Percentiles rank a stretch among this genome's conserved stretches.
phyloP scores from a whole-genome alignment of 2,329 filamentous ascomycete genomes.

The Xylaria sp. region DNA sequence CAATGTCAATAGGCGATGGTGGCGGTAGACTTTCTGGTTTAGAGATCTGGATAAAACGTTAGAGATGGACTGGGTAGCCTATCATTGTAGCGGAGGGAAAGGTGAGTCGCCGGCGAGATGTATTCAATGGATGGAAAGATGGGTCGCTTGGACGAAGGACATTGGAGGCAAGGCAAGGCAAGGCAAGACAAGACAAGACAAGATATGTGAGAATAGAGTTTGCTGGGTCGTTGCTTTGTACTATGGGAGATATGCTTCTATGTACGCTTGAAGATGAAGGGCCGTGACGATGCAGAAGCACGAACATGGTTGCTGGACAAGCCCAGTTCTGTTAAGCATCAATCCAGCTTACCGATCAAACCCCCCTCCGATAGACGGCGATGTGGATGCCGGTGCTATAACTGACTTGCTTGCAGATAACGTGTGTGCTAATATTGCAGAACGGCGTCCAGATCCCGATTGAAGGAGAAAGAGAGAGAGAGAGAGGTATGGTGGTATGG shows the following conservation, averaged over 20 bases:
- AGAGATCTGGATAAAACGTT: slow-evolving; percentile 7
- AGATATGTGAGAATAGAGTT: not conserved
- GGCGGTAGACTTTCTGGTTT: not conserved
- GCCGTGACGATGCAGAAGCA: not conserved
- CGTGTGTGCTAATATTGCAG: not conserved
- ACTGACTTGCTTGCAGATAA: not conserved
- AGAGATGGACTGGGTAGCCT: not conserved
- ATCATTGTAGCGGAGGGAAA: not conserved
- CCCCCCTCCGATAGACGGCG: slow-evolving; percentile 1
- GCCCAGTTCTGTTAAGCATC: not conserved
- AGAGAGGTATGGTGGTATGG: not conserved
- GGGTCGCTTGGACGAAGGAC: not conserved
- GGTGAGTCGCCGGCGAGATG: not conserved
- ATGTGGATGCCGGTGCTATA: not conserved
- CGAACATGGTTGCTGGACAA: not conserved
- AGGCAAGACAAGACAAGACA: not conserved
- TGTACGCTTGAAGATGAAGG: not conserved
- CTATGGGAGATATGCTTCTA: not conserved
- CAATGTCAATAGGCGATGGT: not conserved
- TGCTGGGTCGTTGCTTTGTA: not conserved
- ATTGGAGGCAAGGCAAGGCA: not conserved
- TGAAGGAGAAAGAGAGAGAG: not conserved
- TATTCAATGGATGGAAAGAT: not conserved
- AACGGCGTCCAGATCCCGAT: not conserved
- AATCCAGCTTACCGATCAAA: not conserved